These are phyloP conservation scores for Jackrogersella minutella DNA, from an alignment of 495 filamentous ascomycete genomes.

Conservation along the genomic window DNA sequence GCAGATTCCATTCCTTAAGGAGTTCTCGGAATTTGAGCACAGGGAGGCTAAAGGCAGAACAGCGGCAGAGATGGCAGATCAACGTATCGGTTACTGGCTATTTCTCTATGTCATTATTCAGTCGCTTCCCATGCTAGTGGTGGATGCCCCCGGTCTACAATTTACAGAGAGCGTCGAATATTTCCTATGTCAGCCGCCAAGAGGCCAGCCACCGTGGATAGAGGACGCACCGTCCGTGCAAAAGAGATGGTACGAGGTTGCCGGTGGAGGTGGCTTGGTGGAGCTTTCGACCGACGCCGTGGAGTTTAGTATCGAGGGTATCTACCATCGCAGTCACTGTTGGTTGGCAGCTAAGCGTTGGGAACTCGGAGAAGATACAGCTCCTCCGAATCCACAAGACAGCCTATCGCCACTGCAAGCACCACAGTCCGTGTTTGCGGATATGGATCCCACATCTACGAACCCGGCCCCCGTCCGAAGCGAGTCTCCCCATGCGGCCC, in stretches of 20 bases:
- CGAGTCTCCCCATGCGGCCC: constrained; percentile 41
- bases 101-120: constrained; percentile 94
- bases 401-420: constrained; percentile 48
- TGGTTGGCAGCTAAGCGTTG: constrained; percentile 85
- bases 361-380: constrained; percentile 48
- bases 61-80: constrained; percentile 75
- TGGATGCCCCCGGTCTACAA: constrained; percentile 82
- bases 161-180: constrained; percentile 89
- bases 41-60: constrained; percentile 75
- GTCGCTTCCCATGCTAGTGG: constrained; percentile 85
- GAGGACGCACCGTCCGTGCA: constrained; percentile 70
- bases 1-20: constrained; percentile 71
- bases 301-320: constrained; percentile 87
- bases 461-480: constrained; percentile 37
- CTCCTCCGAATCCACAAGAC: constrained; percentile 34
- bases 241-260: constrained; percentile 82
- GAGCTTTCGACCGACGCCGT: constrained; percentile 82
- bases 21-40: constrained; percentile 84
- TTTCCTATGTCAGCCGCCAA: constrained; percentile 92
- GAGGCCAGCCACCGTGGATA: constrained; percentile 85
- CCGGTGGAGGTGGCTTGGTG: constrained; percentile 73
- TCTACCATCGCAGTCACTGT: constrained; percentile 90
- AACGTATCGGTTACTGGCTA: constrained; percentile 89
- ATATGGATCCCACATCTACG: constrained; percentile 35
- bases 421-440: constrained; percentile 46